A percentile compares a stretch with the other conserved stretches of the same genome.
Evolutionary conservation across 129 eudicot genomes (phyloP).

Genomic region (Artemisia annua): DNA sequence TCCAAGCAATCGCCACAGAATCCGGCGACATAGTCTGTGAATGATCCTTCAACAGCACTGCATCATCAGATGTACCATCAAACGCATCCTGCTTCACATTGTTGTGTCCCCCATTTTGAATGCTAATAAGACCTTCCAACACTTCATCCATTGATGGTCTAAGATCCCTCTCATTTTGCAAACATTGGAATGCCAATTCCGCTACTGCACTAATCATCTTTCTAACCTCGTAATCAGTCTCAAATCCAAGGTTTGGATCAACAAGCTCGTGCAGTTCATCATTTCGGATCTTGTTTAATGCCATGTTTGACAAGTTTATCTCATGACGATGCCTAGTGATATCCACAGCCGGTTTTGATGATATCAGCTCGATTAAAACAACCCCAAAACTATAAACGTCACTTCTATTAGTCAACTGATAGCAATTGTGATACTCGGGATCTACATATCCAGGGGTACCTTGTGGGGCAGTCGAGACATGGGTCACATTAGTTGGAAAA

Average conservation of each 20-base stretch:
- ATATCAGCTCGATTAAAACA: slow-evolving; percentile 73
- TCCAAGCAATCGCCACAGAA: slow-evolving; percentile 48
- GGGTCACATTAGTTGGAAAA: slow-evolving; percentile 64
- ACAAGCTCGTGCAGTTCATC: slow-evolving; percentile 61
- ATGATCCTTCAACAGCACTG: slow-evolving; percentile 38
- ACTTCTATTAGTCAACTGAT: slow-evolving; percentile 65
- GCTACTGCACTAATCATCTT: slow-evolving; percentile 55
- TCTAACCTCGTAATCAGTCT: slow-evolving; percentile 40
- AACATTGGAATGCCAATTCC: slow-evolving; percentile 65
- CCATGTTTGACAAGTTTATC: slow-evolving; percentile 69
- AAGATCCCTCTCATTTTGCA: slow-evolving; percentile 58
- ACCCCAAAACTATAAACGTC: slow-evolving; percentile 90
- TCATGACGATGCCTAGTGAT: slow-evolving; percentile 66
- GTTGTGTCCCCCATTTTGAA: slow-evolving; percentile 36
- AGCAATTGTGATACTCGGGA: slow-evolving; percentile 78
- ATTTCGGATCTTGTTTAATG: slow-evolving; percentile 53
- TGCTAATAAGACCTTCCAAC: slow-evolving; percentile 29
- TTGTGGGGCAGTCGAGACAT: slow-evolving; percentile 84
- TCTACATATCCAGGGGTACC: slow-evolving; percentile 93
- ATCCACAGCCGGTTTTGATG: slow-evolving; percentile 81
- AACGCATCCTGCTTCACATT: slow-evolving; percentile 27
- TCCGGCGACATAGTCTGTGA: slow-evolving; percentile 46
- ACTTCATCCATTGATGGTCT: slow-evolving; percentile 75
- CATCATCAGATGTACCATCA: slow-evolving; percentile 47
- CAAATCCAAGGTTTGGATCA: slow-evolving; percentile 61